Evolutionary conservation across 345 rosid genomes (phyloP).

Genomic region (Populus alba): DNA sequence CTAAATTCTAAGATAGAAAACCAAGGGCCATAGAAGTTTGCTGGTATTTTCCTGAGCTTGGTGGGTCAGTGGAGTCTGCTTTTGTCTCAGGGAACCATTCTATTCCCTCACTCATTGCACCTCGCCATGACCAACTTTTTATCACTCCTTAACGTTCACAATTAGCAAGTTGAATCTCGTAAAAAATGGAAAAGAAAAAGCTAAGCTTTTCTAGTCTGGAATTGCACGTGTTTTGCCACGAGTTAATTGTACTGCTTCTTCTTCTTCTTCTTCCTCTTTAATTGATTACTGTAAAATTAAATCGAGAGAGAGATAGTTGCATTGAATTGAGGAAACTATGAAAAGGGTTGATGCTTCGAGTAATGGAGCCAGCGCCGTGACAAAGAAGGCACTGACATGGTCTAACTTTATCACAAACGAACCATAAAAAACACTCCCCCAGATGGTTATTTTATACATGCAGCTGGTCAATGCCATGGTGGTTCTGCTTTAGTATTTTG

Average conservation of each 20-base stretch:
- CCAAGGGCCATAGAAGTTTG: not conserved
- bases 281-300: not conserved
- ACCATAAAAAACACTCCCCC: not conserved
- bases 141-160: not conserved
- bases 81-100: conserved; percentile 9
- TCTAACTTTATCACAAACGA: not conserved
- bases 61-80: not conserved
- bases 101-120: not conserved
- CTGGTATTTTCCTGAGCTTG: not conserved
- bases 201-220: not conserved
- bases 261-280: not conserved
- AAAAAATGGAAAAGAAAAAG: not conserved
- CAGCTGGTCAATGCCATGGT: not conserved
- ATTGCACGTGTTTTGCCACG: conserved; percentile 18
- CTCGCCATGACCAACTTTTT: not conserved
- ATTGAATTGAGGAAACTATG: conserved; percentile 4
- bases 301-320: not conserved
- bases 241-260: not conserved
- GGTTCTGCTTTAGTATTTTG: not conserved
- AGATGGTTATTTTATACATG: not conserved
- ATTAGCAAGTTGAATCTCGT: not conserved
- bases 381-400: not conserved
- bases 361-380: conserved; percentile 14
- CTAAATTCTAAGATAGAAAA: not conserved
- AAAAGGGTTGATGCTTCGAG: not conserved